These are phyloP conservation scores for Kwoniella heveanensis DNA, from an alignment of 768 basidiomycete genomes.

Conservation along the genomic window DNA sequence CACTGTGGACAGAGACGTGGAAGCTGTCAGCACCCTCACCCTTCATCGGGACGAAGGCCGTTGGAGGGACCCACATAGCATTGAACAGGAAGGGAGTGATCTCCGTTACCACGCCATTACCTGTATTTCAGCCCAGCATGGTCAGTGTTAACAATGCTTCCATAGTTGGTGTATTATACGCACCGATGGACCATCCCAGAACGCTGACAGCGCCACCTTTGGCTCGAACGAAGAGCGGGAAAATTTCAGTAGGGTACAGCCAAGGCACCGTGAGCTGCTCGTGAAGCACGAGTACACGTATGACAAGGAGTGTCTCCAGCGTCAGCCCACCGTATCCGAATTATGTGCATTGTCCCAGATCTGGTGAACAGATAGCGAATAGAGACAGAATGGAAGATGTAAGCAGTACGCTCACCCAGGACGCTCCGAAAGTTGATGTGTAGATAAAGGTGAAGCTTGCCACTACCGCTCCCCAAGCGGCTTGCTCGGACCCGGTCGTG, in stretches of 20 bases:
- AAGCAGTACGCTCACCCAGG: constrained; percentile 31
- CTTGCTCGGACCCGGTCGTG: background rate
- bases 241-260: constrained; percentile 36
- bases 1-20: constrained; percentile 19
- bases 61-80: constrained; percentile 15
- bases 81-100: constrained; percentile 39
- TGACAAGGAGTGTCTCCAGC: too few species aligned
- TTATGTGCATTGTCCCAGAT: too few species aligned
- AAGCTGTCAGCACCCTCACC: too few species aligned
- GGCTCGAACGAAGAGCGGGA: constrained; percentile 31
- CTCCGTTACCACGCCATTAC: constrained; percentile 33
- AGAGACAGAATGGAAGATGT: too few species aligned
- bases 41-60: constrained; percentile 1
- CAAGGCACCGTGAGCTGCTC: constrained; percentile 33
- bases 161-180: background rate
- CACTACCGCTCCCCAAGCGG: constrained; percentile 26
- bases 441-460: constrained; percentile 28
- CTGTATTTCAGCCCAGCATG: too few species aligned
- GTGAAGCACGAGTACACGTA: background rate
- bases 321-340: too few species aligned
- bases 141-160: too few species aligned
- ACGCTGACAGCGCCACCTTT: constrained; percentile 34
- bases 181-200: constrained; percentile 26
- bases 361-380: too few species aligned
- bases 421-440: constrained; percentile 34